phyloP scores from a whole-genome alignment of 2,329 filamentous ascomycete species.

The Colletotrichum aenigma region DNA sequence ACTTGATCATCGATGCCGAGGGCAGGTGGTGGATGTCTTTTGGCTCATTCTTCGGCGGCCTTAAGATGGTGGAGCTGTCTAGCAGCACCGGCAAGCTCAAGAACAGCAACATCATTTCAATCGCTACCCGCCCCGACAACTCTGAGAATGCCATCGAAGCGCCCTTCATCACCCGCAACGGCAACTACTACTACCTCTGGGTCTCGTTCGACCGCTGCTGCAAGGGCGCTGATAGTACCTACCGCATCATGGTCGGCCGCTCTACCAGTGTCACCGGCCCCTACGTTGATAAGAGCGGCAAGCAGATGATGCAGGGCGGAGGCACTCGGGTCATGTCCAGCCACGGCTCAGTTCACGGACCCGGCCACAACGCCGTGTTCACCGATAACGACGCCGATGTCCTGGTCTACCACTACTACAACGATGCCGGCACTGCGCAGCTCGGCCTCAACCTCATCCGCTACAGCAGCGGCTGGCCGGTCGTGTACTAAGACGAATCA shows the following conservation, averaged over 20 bases:
- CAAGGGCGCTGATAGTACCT: conserved; percentile 30
- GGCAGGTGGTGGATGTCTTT: conserved; percentile 36
- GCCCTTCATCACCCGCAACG: conserved; percentile 30
- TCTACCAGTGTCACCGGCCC: conserved; percentile 31
- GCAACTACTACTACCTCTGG: conserved; percentile 35
- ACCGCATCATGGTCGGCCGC: conserved; percentile 35
- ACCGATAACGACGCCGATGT: conserved; percentile 33
- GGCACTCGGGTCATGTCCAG: conserved; percentile 32
- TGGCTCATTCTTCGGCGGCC: conserved; percentile 34
- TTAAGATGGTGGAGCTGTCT: conserved; percentile 32
- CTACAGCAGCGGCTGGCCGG: conserved; percentile 33
- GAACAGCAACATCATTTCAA: conserved; percentile 24
- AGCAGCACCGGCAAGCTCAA: conserved; percentile 27
- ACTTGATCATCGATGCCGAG: conserved; percentile 29
- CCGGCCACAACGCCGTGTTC: conserved; percentile 34
- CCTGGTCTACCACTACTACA: conserved; percentile 35
- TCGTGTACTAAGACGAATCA: conserved; percentile 25
- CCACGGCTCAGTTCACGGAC: conserved; percentile 32
- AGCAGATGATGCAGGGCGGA: conserved; percentile 29
- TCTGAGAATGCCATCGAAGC: conserved; percentile 30
- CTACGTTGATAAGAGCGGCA: conserved; percentile 29
- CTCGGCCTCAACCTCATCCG: conserved; percentile 34
- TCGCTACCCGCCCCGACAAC: conserved; percentile 25
- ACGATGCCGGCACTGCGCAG: conserved; percentile 25
- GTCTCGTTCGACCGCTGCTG: conserved; percentile 35